Evolutionary conservation across 208 protist genomes (phyloP), one percentile per base, ranked within the genome.

Genomic region (Eutreptiella sp.): DNA sequence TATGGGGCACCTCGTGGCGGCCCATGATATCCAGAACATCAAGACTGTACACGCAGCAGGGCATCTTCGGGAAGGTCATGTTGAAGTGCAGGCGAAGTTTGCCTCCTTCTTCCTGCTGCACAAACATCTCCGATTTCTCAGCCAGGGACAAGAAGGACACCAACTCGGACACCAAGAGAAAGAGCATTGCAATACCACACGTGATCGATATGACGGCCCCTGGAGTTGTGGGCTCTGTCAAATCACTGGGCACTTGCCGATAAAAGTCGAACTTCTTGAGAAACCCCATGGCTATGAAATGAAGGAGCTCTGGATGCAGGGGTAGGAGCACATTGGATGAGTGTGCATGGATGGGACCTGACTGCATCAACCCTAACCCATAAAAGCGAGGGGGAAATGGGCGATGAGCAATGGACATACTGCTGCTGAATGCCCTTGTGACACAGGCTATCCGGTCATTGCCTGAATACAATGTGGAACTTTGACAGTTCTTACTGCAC

Each of bases 121-220:
- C 72, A 2, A 77, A 29, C 67, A 80, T 72, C 58, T 80, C 75
- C 0, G 75, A 76, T 34, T 70, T 61, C 33, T 52, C 53, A 23
- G 69, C 64, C 11, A 72, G 75, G 21, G 53, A 54, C 11, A 75
- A 38, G 42, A 66, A 80, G 1, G 68, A 72, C 36, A 69, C 63
- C 0, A 80, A 62, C 53, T 80, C 75, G 2, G 71, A 70, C 0
- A 53, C 38, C 33, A 80, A 77, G 14, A 80, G 62, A n/a, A 77
- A 34, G 9, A 66, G 33, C 71, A 80, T 77, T 1, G 77, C 48
- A 16, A 53, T 29, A 38, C 72, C 52, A 47, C 70, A 76, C 23
- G 39, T 64, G 34, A 80, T 75, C 21, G 71, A 80, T 50, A 80
- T 75, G 42, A 80, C 67, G 11, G 67, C 75, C 27, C 75, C 75